These are phyloP conservation scores for Chionographis japonica DNA, from an alignment of 106 monocot species.

Conservation along the genomic window DNA sequence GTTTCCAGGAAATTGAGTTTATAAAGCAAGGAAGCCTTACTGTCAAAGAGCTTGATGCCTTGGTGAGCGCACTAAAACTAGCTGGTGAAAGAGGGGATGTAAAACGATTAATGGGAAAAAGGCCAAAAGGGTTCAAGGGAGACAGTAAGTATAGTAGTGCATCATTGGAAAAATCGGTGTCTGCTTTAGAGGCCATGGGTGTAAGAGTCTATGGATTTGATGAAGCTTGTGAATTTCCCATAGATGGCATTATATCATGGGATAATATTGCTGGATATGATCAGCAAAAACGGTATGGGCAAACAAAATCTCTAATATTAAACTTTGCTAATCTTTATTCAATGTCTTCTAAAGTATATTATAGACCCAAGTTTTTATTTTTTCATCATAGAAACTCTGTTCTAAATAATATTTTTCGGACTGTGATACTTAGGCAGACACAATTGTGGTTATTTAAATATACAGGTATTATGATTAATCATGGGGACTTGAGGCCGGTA, in stretches of 20 bases:
- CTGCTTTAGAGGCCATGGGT: constrained; percentile 88
- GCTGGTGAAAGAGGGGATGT: constrained; percentile 40
- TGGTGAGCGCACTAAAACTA: constrained; percentile 60
- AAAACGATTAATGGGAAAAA: constrained; percentile 23
- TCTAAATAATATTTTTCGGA: background rate
- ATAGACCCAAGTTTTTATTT: background rate
- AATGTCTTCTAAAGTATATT: too few relatives aligned
- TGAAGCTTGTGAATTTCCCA: constrained; percentile 43
- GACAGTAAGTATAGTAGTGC: constrained; percentile 21
- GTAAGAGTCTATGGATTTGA: constrained; percentile 84
- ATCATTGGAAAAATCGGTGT: constrained; percentile 52
- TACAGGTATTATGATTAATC: too few relatives aligned
- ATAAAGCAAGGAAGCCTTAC: constrained; percentile 78
- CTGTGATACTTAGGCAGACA: too few relatives aligned
- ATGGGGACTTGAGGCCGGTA: too few relatives aligned
- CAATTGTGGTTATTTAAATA: too few relatives aligned
- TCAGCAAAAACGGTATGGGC: constrained; percentile 69
- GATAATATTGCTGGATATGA: constrained; percentile 98
- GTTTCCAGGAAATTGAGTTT: constrained; percentile 81
- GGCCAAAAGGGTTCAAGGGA: constrained; percentile 26
- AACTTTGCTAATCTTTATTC: background rate
- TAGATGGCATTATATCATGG: constrained; percentile 61
- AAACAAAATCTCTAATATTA: background rate
- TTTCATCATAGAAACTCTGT: background rate
- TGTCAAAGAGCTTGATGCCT: constrained; percentile 72